A percentile compares a stretch with the other conserved stretches of the same genome.
Conservation (phyloP, 2,329 filamentous ascomycete species). For the Neofusicoccum laricinum region DNA sequence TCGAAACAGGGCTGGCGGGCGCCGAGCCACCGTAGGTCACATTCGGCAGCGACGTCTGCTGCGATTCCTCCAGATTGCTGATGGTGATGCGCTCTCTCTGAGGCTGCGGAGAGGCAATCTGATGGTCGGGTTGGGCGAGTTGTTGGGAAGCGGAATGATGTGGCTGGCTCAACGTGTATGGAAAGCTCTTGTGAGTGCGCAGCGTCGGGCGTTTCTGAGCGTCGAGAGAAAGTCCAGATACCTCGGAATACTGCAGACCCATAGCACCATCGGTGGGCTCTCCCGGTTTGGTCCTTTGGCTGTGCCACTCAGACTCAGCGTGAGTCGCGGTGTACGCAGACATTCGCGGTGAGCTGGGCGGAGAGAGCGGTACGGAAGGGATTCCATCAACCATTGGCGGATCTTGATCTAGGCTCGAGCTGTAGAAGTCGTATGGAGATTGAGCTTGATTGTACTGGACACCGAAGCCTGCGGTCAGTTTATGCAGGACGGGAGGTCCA, state of each 20-base stretch:
- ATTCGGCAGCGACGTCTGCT: slow-evolving; percentile 30
- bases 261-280: slow-evolving; percentile 37
- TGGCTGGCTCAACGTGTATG: slow-evolving; percentile 41
- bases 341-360: slow-evolving; percentile 51
- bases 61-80: slow-evolving; percentile 34
- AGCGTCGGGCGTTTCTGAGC: slow-evolving; percentile 36
- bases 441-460: slow-evolving; percentile 6
- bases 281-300: slow-evolving; percentile 34
- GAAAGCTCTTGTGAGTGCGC: slow-evolving; percentile 44
- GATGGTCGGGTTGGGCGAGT: slow-evolving; percentile 21
- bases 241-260: slow-evolving; percentile 37
- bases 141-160: slow-evolving; percentile 27
- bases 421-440: slow-evolving; percentile 3
- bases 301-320: slow-evolving; percentile 44
- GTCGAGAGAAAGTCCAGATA: slow-evolving; percentile 34
- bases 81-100: slow-evolving; percentile 29
- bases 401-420: background rate
- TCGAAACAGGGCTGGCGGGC: slow-evolving; percentile 45
- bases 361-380: slow-evolving; percentile 47
- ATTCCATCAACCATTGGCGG: slow-evolving; percentile 43
- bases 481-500: slow-evolving; percentile 12
- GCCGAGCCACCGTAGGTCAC: slow-evolving; percentile 42
- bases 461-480: slow-evolving; percentile 13
- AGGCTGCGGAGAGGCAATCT: slow-evolving; percentile 24
- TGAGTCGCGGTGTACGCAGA: slow-evolving; percentile 45